phyloP scores from a whole-genome alignment of 495 filamentous ascomycete species.

The Filosporella fistucella region DNA sequence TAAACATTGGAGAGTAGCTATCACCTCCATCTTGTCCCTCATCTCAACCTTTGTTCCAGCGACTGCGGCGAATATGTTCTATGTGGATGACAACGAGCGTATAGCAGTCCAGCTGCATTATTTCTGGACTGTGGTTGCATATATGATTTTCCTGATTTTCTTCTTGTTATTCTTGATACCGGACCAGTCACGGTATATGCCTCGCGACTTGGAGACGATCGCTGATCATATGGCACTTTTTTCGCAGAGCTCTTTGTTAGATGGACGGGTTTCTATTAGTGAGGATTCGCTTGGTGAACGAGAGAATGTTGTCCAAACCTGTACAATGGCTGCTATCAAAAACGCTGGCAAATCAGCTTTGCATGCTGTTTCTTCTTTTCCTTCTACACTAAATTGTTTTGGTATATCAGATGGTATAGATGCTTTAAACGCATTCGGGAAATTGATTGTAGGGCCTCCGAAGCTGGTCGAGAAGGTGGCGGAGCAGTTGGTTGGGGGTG shows the following conservation, averaged over 20 bases:
- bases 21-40: background rate
- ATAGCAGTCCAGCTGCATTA: background rate
- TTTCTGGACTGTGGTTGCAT: background rate
- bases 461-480: background rate
- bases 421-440: background rate
- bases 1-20: background rate
- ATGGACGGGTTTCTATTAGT: background rate
- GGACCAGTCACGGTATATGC: background rate
- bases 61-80: background rate
- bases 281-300: background rate
- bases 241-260: background rate
- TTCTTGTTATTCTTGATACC: background rate
- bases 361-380: background rate
- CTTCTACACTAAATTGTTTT: background rate
- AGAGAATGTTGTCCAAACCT: background rate
- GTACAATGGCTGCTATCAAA: background rate
- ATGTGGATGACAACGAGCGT: background rate
- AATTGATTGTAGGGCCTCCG: background rate
- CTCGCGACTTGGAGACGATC: background rate
- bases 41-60: background rate
- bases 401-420: background rate
- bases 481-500: background rate
- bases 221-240: background rate
- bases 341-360: background rate
- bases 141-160: background rate